Percentiles rank a stretch among this genome's conserved stretches.
These are phyloP conservation scores for Leucosporidium yakuticum DNA, from an alignment of 768 basidiomycete genomes.

Conservation along the genomic window DNA sequence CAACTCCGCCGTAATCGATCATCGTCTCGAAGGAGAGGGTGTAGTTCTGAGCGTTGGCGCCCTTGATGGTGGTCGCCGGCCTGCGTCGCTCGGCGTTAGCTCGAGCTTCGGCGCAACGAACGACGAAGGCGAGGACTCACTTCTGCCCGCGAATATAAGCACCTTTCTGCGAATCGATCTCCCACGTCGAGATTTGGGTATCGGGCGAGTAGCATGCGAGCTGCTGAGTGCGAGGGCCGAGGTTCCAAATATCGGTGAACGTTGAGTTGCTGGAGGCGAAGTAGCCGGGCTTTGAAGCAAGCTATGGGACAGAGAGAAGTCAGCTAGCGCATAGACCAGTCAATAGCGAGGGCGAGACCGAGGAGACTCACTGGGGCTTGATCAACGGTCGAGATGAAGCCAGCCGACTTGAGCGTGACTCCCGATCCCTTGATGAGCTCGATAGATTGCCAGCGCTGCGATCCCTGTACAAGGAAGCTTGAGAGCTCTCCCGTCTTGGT, in stretches of 20 bases:
- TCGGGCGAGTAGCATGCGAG: background rate
- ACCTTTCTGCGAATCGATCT: background rate
- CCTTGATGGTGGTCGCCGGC: background rate
- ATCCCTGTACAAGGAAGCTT: background rate
- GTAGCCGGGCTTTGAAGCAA: background rate
- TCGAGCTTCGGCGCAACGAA: too few species aligned
- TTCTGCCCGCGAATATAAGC: background rate
- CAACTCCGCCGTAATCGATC: background rate
- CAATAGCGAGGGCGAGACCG: too few species aligned
- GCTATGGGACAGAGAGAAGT: background rate
- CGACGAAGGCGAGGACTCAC: background rate
- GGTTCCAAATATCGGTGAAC: background rate
- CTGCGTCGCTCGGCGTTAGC: too few species aligned
- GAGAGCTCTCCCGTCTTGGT: background rate
- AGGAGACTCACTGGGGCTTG: background rate
- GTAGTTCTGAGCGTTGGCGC: slow-evolving; percentile 5
- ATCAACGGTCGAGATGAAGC: background rate
- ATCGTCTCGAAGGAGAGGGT: slow-evolving; percentile 1
- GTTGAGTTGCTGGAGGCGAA: background rate
- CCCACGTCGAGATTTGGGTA: slow-evolving; percentile 5
- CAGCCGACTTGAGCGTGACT: background rate
- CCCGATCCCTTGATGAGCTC: background rate
- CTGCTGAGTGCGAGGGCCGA: background rate
- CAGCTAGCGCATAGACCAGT: too few species aligned
- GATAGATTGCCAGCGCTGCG: background rate